Conservation (phyloP, 208 protist genomes). For the Leishmania tropica region DNA sequence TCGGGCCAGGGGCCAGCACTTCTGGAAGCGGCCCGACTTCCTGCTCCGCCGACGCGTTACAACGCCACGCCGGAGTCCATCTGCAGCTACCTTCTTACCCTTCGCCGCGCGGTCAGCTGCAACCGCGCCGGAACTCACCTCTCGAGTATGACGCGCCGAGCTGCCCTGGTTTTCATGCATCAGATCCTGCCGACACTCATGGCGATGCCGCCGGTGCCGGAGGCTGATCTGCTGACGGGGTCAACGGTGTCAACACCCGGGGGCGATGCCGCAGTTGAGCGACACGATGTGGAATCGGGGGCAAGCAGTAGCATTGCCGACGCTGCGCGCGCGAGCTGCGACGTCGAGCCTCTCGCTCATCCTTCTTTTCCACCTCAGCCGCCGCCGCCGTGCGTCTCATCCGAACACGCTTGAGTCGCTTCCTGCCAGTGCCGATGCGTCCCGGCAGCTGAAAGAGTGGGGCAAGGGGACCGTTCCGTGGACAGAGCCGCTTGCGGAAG, state of each 20-base stretch:
- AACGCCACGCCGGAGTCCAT: constrained; percentile 6
- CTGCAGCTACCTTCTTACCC: constrained; percentile 9
- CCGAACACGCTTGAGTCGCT: neutral
- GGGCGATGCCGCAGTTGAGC: too few species aligned
- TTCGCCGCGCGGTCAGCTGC: neutral
- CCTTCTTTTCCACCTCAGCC: neutral
- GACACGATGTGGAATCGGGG: neutral
- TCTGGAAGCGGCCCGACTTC: neutral
- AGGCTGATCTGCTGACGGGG: neutral
- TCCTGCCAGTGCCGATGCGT: neutral
- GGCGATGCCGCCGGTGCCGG: constrained; percentile 2
- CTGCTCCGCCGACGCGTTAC: neutral
- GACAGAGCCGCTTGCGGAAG: constrained; percentile 20
- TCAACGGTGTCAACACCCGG: neutral
- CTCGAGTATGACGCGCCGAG: neutral
- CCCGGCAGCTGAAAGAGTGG: neutral
- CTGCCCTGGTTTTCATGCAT: neutral
- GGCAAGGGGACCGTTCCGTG: constrained; percentile 21
- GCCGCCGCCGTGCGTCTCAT: neutral
- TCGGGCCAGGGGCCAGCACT: too few species aligned
- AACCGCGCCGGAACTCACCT: neutral
- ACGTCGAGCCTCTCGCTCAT: neutral
- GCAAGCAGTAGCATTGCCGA: neutral
- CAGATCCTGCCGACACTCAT: constrained; percentile 4
- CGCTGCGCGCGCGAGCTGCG: neutral